Conservation (phyloP, 2,329 filamentous ascomycete genomes). For the Colletotrichum musicola region DNA sequence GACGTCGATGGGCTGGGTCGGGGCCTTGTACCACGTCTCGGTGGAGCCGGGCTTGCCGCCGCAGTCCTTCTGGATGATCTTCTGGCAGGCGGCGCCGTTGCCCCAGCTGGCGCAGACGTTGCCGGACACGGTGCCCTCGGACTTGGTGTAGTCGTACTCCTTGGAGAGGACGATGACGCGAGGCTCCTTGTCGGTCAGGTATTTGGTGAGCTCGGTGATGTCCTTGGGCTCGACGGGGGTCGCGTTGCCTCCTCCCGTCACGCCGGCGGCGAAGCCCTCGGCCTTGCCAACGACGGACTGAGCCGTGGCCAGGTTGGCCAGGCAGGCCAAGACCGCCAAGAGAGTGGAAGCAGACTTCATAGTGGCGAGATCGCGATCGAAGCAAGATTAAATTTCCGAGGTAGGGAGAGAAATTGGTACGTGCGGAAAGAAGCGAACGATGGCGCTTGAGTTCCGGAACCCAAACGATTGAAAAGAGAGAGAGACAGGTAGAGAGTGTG, state of each 20-base stretch:
- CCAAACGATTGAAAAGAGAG: background rate
- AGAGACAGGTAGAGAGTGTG: background rate
- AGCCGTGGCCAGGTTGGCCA: constrained; percentile 20
- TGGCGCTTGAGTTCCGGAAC: constrained; percentile 22
- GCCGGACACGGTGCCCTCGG: constrained; percentile 42
- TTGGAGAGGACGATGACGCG: constrained; percentile 45
- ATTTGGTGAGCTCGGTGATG: constrained; percentile 56
- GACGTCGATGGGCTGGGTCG: constrained; percentile 29
- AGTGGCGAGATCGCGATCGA: background rate
- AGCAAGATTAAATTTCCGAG: background rate
- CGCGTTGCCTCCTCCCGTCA: constrained; percentile 65
- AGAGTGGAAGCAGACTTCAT: constrained; percentile 30
- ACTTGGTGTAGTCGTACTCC: constrained; percentile 46
- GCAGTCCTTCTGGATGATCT: constrained; percentile 39
- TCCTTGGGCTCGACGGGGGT: constrained; percentile 56
- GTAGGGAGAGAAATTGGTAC: background rate
- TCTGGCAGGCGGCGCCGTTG: constrained; percentile 40
- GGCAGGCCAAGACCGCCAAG: constrained; percentile 32
- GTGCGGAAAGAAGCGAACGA: background rate
- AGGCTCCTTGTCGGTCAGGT: constrained; percentile 41
- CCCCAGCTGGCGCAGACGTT: constrained; percentile 45
- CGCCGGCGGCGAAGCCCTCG: constrained; percentile 51
- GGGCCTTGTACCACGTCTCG: constrained; percentile 34
- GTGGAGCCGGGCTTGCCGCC: constrained; percentile 5
- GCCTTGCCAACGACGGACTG: constrained; percentile 44